These are phyloP conservation scores for Psidium friedrichsthalianum DNA, from an alignment of 345 rosid species.

Conservation along the genomic window DNA sequence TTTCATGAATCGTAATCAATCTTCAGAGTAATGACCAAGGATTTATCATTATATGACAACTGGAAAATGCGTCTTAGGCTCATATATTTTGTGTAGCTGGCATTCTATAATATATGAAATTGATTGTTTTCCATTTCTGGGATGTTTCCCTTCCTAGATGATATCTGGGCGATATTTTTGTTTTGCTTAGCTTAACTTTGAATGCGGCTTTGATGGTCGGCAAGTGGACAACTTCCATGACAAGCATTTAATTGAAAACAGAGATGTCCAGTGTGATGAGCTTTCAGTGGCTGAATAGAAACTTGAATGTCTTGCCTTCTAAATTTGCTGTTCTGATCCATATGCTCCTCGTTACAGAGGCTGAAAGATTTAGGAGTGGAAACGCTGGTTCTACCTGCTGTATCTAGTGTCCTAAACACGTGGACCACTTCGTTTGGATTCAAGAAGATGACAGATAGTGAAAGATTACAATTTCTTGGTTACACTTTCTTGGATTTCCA, in stretches of 20 bases:
- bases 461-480: conserved; percentile 38
- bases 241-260: background rate
- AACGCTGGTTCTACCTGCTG: conserved; percentile 72
- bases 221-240: background rate
- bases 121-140: background rate
- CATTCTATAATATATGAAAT: background rate
- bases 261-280: background rate
- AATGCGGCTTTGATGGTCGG: background rate
- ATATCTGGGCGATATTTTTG: background rate
- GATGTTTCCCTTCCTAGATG: background rate
- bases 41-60: background rate
- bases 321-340: background rate
- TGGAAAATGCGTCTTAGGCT: background rate
- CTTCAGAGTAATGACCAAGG: background rate
- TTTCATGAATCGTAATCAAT: background rate
- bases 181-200: background rate
- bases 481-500: conserved; percentile 61
- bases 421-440: conserved; percentile 81
- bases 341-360: conserved; percentile 28
- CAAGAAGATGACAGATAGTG: conserved; percentile 34
- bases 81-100: background rate
- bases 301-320: background rate
- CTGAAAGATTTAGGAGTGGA: conserved; percentile 55
- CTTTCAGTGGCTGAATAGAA: background rate
- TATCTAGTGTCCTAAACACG: conserved; percentile 39